These are phyloP conservation scores for Acacia pycnantha DNA, from an alignment of 331 rosid species.

Conservation along the genomic window DNA sequence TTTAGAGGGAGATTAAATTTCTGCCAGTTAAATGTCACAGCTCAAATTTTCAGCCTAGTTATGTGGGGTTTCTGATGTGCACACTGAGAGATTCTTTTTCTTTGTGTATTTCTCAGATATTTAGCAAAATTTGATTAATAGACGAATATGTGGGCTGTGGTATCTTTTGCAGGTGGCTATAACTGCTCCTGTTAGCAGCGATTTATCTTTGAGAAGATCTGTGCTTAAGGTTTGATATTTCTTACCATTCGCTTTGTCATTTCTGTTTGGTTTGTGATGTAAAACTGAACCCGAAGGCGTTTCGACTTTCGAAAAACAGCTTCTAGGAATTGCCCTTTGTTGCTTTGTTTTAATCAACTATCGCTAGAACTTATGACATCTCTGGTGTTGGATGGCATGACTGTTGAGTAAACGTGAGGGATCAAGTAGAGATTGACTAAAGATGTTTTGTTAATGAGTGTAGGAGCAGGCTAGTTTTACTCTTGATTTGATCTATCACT, in stretches of 20 bases:
- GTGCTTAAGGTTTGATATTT: conserved; percentile 61
- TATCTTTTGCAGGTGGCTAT: conserved; percentile 50
- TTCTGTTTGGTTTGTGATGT: neutral
- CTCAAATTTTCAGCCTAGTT: neutral
- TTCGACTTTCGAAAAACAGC: conserved; percentile 3
- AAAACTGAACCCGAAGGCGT: neutral
- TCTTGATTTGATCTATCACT: conserved; percentile 10
- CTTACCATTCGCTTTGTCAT: neutral
- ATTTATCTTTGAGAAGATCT: conserved; percentile 74
- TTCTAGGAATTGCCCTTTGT: neutral
- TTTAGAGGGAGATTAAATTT: neutral
- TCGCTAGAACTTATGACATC: neutral
- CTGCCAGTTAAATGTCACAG: neutral
- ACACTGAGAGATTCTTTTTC: neutral
- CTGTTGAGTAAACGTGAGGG: neutral
- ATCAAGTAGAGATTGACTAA: conserved; percentile 4
- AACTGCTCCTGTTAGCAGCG: conserved; percentile 68
- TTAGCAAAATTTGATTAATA: neutral
- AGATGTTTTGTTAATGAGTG: conserved; percentile 15
- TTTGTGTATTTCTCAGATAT: conserved; percentile 12
- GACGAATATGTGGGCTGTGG: conserved; percentile 3
- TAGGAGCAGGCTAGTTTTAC: neutral
- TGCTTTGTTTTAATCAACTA: neutral
- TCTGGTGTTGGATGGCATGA: neutral
- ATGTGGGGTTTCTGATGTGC: neutral